A percentile compares a stretch with the other conserved stretches of the same genome.
These are phyloP conservation scores for Dittrichia graveolens DNA, from an alignment of 129 eudicot genomes.

Conservation along the genomic window DNA sequence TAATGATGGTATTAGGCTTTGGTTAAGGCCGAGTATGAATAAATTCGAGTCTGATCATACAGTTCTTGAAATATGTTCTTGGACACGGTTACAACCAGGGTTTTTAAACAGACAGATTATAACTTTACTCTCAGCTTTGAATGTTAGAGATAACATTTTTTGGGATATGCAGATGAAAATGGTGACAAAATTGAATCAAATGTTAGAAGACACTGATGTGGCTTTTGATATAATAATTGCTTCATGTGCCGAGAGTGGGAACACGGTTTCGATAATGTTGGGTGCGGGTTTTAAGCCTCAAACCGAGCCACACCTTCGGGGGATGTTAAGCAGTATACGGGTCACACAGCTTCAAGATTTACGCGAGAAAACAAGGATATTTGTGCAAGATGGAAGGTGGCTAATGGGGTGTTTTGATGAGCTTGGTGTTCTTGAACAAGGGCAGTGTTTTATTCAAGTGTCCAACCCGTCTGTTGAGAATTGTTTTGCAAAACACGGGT, in stretches of 20 bases:
- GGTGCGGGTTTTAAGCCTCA: slow-evolving; percentile 20
- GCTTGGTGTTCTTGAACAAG: slow-evolving; percentile 18
- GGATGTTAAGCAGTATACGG: slow-evolving; percentile 18
- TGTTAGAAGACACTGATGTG: slow-evolving; percentile 16
- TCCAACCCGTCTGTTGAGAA: slow-evolving; percentile 14
- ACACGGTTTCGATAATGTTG: slow-evolving; percentile 18
- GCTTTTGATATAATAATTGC: slow-evolving; percentile 19
- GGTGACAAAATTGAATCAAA: slow-evolving; percentile 1
- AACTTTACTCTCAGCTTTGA: slow-evolving; percentile 31
- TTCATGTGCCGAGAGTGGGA: slow-evolving; percentile 21
- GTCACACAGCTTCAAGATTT: slow-evolving; percentile 16
- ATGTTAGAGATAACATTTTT: slow-evolving; percentile 13
- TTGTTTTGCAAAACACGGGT: slow-evolving; percentile 16
- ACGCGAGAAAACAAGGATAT: slow-evolving; percentile 14
- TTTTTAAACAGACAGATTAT: slow-evolving; percentile 63
- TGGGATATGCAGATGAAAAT: slow-evolving; percentile 22
- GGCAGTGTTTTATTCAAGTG: slow-evolving; percentile 15
- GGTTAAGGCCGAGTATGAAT: slow-evolving; percentile 59
- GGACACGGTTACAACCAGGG: slow-evolving; percentile 71
- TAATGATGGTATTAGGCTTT: slow-evolving; percentile 32
- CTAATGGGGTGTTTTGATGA: slow-evolving; percentile 21
- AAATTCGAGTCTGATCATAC: slow-evolving; percentile 61
- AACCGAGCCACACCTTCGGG: slow-evolving; percentile 20
- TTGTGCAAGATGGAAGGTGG: slow-evolving; percentile 23
- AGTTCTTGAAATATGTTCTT: slow-evolving; percentile 63